Base-by-base conservation (phyloP, 345 rosid species). In the Gossypium ekmanianum region DNA sequence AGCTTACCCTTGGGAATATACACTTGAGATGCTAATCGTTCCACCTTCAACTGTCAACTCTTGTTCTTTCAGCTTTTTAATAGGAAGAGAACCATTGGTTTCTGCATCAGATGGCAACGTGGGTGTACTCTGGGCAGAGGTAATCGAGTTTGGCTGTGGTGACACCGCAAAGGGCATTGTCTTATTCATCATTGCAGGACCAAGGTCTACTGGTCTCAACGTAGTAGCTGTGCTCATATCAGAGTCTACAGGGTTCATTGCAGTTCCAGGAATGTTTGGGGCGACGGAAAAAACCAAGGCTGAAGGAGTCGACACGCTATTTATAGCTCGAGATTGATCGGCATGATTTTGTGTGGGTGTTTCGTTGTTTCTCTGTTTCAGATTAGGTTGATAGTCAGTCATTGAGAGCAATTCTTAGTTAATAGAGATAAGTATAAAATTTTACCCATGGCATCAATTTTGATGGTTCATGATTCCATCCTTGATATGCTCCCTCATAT, bases 1-100 rank as follows among this genome's bases (percentile, higher is more conserved):
- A 62, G 78, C 86, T 87, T 84, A 93, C 99, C 95, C 93, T 81
- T 87, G 92, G 47, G 98, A 96, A 78, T 93, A 93, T 9, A 79
- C 88, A 70, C 88, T 92, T 56, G 99, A 96, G 83, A 96, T 84
- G 84, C 86, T 90, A 71, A 96, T 90, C 24, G 83, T 90, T 73
- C 99, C 99, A 65, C 86, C 91, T 74, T 85, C 90, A 77, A 88
- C 75, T 8, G 83, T 12, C 71, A 67, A 11, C 18, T 67, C 71
- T 12, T 68, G 56, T 47, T 47, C 56, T 68, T 47, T 68, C 73
- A 80, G 81, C 75, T 84, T 86, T 57, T 88, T 83, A 76, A 68
- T 83, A 77, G 82, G 83, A 57, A 79, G 62, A 78, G 77, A 82
- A 29, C 81, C 79, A 52, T 85, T 84, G 16, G 41, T 59, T 62